Evolutionary conservation across 768 basidiomycete species (phyloP), one percentile per base, ranked within the genome.

Genomic region (Dendrothele bispora): DNA sequence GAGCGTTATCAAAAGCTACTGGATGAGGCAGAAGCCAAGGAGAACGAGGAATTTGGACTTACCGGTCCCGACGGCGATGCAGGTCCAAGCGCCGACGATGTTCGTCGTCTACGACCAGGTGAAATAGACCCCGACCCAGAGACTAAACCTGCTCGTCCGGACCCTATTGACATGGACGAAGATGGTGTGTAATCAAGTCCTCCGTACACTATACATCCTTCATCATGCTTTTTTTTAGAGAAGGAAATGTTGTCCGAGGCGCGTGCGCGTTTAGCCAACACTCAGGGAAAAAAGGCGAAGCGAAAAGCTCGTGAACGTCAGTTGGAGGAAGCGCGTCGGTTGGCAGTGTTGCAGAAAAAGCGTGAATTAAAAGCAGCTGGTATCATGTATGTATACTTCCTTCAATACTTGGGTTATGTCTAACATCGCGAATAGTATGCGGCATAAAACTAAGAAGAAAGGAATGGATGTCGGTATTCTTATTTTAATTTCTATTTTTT

Each of bases 181-280:
- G 97, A 98, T 62, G 95, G 91, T 88, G 54, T 49, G 80, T 70
- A 28, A 11, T 42, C 22, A 36, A 18, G 26, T 43, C 4, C 41
- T 27, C 15, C 27, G 5, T 20, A 15, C 3, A 30, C 38, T 20
- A n/a, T 3, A 47, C 24, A n/a, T n/a, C 53, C 20, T 25, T 55
- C 39, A 49, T 51, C 15, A 12, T n/a, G 26, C 21, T 47, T 17
- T 17, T 39, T 11, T 54, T 22, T 57, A 93, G 94, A 98, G 69
- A 98, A 98, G 84, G 97, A 98, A 67, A 98, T 99, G 97, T 71
- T 99, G 59, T 98, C 97, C 1, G 97, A 99, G 67, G 97, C 97
- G 24, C 86, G 97, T 56, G 97, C 97, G 5, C 86, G 97, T 70
- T 77, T 99, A 28, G 97, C 97, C 41, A 99, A 99, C 64, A 99